Conservation (phyloP, 2,329 filamentous ascomycete genomes). For the Calonectria montana region DNA sequence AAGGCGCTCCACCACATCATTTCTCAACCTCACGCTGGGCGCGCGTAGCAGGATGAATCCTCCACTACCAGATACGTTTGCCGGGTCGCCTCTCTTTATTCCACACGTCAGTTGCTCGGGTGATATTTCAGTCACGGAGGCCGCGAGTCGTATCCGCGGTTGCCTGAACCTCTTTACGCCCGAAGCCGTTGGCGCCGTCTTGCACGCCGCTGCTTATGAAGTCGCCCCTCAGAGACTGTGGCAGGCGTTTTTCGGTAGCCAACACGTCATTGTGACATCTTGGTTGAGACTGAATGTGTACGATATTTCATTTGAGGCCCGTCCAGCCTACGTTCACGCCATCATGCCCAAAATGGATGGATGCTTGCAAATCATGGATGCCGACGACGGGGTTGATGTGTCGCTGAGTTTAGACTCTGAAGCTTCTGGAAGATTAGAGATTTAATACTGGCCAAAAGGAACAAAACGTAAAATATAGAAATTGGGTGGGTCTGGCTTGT, state of each 20-base stretch:
- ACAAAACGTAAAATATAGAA: background rate
- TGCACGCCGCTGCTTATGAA: background rate
- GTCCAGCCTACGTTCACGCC: background rate
- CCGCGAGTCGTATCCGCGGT: background rate
- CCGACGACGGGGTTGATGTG: background rate
- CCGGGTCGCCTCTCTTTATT: background rate
- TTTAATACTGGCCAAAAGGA: background rate
- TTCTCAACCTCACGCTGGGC: background rate
- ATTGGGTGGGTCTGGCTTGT: too few species aligned
- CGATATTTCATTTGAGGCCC: background rate
- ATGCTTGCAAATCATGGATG: background rate
- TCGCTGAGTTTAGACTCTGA: background rate
- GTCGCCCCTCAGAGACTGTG: background rate
- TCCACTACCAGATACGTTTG: background rate
- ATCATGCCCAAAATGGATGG: conserved; percentile 7
- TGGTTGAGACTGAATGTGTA: background rate
- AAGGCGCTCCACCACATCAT: background rate
- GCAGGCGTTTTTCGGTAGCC: conserved; percentile 3
- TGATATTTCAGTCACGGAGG: background rate
- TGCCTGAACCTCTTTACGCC: background rate
- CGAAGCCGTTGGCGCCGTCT: background rate
- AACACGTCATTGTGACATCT: background rate
- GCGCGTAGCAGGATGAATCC: background rate
- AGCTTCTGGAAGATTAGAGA: background rate
- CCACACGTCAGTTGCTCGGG: background rate